Base-by-base conservation (phyloP, 768 basidiomycete species). In the Tulasnella sp. region DNA sequence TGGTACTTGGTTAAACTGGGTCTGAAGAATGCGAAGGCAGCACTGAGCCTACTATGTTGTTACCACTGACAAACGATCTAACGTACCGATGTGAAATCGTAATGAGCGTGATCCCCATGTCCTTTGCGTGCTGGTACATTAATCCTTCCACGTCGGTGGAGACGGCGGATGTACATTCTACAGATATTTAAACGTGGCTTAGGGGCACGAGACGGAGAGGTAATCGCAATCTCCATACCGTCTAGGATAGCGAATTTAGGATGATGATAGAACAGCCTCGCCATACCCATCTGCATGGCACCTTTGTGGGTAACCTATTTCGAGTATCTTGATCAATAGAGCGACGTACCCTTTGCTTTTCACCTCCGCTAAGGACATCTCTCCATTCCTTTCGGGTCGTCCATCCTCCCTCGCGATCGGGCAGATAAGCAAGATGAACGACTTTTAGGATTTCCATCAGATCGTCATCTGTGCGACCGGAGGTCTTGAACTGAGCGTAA, bases 91-190 rank as follows among this genome's bases (percentile, higher is more conserved):
- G 83, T 17, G 95, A 95, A 67, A 98, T 93, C 3, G 95, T 98
- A 72, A 98, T 90, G 63, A 98, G 84, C 0, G 95, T 95, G 77
- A 97, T 94, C 0, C 90, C 94, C 14, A 92, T 82, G 36, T 88
- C 84, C 80, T 97, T 97, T 35, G 91, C 90, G 75, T 92, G 88
- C 78, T 95, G 91, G 81, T 98, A 98, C 92, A 98, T 95, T 75
- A 87, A 83, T 0, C 95, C 95, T 79, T 98, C 95, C 26, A 98
- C 95, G 78, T 98, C 96, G 74, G 91, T 92, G 14, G 94, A 95
- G 11, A 98, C 94, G 0, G 95, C 96, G 71, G 91, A 93, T 6
- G 95, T 98, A 79, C 94, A 97, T 78, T 98, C 95, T 91, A 77
- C 63, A 72, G 17, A 52, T n/a, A n/a, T 9, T 3, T 32, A 16